Base-by-base conservation (phyloP, 2,329 filamentous ascomycete genomes). In the Oidium heveae region DNA sequence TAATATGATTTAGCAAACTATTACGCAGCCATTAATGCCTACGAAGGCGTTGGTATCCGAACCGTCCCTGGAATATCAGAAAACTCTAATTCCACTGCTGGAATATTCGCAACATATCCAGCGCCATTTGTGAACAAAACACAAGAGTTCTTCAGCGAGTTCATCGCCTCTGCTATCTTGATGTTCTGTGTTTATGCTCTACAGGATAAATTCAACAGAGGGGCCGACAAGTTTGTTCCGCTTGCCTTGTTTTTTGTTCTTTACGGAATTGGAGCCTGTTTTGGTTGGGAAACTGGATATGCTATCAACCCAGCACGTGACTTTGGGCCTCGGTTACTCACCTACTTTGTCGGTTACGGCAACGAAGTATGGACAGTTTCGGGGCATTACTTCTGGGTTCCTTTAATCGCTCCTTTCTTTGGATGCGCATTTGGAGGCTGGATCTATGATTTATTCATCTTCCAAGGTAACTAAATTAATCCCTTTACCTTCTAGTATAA, bases 201-300 rank as follows among this genome's bases (percentile, higher is more conserved):
- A 41, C 79, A 80, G 56, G 79, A 81, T 58, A 68, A 70, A 50
- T 69, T 73, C 15, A 77, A 76, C 3, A 54, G 61, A 1, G 61
- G 61, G 4, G 76, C 77, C 0, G 76, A 75, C 0, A 70, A 72
- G 0, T 60, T 78, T 24, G 70, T 74, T 50, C 79, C 80, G 0
- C 66, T 86, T 1, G 74, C 69, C 9, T 66, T 85, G 2, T 84
- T 84, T 68, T 84, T 85, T 65, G 70, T 85, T 28, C 77, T 86
- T 57, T 85, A 85, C 62, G 82, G 80, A 9, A 80, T 86, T 37
- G 81, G 80, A 22, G 78, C 79, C 41, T 82, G 79, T 62, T 85
- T 84, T 60, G 82, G 82, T 3, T 85, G 80, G 79, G 76, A 86
- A 64, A 87, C 82, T 0, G 81, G 82, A 24, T 86, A 83, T 67